These are phyloP conservation scores for Moniliella sp. DNA, from an alignment of 1,284 basidiomycete genomes.

Conservation along the genomic window DNA sequence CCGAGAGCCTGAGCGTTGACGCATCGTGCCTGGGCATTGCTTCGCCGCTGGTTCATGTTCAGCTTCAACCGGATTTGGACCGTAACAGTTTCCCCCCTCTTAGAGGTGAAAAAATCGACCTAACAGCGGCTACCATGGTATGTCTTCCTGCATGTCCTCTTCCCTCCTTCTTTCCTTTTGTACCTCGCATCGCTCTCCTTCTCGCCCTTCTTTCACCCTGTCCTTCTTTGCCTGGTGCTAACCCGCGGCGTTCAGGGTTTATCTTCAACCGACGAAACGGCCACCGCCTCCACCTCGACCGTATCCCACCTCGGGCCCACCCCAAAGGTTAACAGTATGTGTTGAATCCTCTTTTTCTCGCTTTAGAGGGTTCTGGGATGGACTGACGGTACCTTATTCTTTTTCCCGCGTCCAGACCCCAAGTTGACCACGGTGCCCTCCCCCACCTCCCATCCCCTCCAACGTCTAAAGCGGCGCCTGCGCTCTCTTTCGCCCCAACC, in stretches of 20 bases:
- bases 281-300: neutral
- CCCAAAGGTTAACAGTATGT: neutral
- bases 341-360: too few relatives aligned
- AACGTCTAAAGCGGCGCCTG: neutral
- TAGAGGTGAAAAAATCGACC: neutral
- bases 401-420: neutral
- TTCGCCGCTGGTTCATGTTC: slow-evolving; percentile 6
- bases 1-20: slow-evolving; percentile 14
- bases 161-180: neutral
- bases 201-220: neutral
- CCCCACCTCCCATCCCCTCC: neutral
- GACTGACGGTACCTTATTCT: too few relatives aligned
- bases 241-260: neutral
- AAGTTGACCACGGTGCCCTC: neutral
- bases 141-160: neutral
- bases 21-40: slow-evolving; percentile 12
- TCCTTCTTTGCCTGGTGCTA: neutral
- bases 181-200: neutral
- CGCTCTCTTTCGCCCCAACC: neutral
- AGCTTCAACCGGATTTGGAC: slow-evolving; percentile 2
- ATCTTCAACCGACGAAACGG: neutral
- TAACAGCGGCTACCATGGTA: neutral
- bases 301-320: too few relatives aligned
- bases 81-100: neutral
- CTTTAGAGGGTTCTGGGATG: too few relatives aligned